Base-by-base conservation (phyloP, 257 asterid species). In the Solanum bulbocastanum region DNA sequence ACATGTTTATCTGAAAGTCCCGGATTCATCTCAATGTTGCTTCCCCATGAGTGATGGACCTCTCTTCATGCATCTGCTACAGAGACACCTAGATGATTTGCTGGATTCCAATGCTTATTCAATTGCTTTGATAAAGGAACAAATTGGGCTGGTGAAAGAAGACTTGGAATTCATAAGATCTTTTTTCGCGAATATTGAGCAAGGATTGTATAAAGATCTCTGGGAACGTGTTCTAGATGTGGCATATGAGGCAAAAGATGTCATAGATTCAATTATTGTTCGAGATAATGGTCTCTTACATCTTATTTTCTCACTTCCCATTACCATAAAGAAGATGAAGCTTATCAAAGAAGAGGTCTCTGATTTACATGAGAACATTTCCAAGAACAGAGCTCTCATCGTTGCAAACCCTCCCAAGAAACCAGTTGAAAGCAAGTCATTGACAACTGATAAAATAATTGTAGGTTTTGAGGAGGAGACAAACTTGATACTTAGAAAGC, bases 401-500 rank as follows among this genome's bases (percentile, higher is more conserved):
- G 46, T 73, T 73, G 46, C 18, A 1, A 73, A 35, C 81, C 20
- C 46, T 35, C 27, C 81, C 16, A 35, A 73, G 4, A 73, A 35
- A 15, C 46, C 46, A 20, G 30, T 20, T 35, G 46, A 20, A 0
- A 2, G 81, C 11, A 32, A 52, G 30, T 13, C 68, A 32, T 10
- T 32, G 39, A 12, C 25, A 25, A 18, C 39, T 83, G 71, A 1
- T 23, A 16, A 83, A 46, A 46, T 30, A 83, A 13, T 83, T 23
- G 86, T 52, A 60, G 86, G 86, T 49, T 83, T 83, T 52, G 7
- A 83, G 40, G 42, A 83, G 86, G 86, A 83, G 68, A 83, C 86
- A 52, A 0, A 83, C 2, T 46, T 1, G 65, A 30, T 83, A 46
- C 49, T 82, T 5, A 22, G 9, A 25, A 49, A 46, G 16, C 86